Evolutionary conservation across 352 stramenopile genomes (phyloP).

Genomic region (Globisporangium canariense): DNA sequence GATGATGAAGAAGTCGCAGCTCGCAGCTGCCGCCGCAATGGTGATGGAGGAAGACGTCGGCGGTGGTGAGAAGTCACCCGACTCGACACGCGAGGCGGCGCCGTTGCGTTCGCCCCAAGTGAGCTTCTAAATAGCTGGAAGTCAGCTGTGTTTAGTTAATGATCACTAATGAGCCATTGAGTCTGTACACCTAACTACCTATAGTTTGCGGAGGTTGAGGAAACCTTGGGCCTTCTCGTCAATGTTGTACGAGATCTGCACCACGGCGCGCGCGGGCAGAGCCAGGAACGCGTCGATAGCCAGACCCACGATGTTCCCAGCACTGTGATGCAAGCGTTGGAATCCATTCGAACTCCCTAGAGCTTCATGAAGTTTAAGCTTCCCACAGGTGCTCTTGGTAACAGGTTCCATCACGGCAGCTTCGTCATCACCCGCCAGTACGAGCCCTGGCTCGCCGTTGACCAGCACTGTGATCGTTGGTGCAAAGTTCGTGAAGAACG

Average conservation of each 20-base stretch:
- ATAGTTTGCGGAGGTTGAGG: conserved; percentile 72
- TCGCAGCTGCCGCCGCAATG: background rate
- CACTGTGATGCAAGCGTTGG: conserved; percentile 48
- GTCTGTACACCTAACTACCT: background rate
- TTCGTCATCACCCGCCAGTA: conserved; percentile 7
- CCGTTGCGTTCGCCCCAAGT: background rate
- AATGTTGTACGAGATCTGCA: conserved; percentile 62
- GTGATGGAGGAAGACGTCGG: background rate
- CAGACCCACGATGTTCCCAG: conserved; percentile 53
- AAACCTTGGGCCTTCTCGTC: conserved; percentile 70
- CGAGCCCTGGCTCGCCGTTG: conserved; percentile 53
- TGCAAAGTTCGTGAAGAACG: conserved; percentile 62
- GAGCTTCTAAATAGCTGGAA: background rate
- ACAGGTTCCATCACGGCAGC: background rate
- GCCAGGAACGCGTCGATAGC: conserved; percentile 54
- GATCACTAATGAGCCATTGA: background rate
- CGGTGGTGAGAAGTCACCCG: conserved; percentile 12
- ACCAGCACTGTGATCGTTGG: conserved; percentile 55
- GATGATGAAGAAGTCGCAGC: conserved; percentile 7
- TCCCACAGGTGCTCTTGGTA: background rate
- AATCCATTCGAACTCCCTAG: background rate
- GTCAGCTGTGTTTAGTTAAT: background rate
- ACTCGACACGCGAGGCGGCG: conserved; percentile 16
- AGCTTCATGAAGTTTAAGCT: background rate
- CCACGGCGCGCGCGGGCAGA: conserved; percentile 38